Evolutionary conservation across 257 asterid genomes (phyloP).

Genomic region (Marsdenia floribunda): DNA sequence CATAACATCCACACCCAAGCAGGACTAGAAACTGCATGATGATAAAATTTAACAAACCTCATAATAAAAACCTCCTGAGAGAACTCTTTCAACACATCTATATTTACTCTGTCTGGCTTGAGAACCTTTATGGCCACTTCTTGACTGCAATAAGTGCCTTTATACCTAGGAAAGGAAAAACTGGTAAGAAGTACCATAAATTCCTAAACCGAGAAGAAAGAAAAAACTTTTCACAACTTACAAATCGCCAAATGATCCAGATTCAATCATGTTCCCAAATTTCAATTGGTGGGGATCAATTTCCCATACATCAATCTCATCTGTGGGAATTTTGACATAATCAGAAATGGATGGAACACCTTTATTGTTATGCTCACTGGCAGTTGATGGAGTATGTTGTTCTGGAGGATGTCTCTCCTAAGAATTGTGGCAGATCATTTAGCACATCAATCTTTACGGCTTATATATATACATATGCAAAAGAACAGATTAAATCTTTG

Average conservation of each 20-base stretch:
- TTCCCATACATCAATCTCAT: conserved; percentile 48
- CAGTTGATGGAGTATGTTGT: conserved; percentile 14
- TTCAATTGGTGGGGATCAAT: conserved; percentile 34
- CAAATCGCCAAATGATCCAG: conserved; percentile 47
- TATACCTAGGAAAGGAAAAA: conserved; percentile 27
- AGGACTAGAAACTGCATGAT: background rate
- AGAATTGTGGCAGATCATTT: conserved; percentile 14
- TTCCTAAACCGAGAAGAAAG: background rate
- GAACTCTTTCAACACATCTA: conserved; percentile 42
- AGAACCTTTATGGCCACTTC: conserved; percentile 53
- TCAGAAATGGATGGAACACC: conserved; percentile 21
- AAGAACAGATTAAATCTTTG: background rate
- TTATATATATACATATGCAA: background rate
- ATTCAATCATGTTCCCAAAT: conserved; percentile 33
- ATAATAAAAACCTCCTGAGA: conserved; percentile 44
- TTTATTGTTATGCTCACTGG: conserved; percentile 15
- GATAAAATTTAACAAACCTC: conserved; percentile 30
- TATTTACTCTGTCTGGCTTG: conserved; percentile 34
- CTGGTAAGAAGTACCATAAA: conserved; percentile 3
- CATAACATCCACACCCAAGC: background rate
- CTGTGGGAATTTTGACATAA: conserved; percentile 38
- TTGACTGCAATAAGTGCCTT: conserved; percentile 48
- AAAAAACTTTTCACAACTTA: conserved; percentile 16
- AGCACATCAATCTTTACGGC: background rate
- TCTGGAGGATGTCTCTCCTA: conserved; percentile 25